phyloP scores from a whole-genome alignment of 768 basidiomycete species.

The Hypsizygus marmoreus region DNA sequence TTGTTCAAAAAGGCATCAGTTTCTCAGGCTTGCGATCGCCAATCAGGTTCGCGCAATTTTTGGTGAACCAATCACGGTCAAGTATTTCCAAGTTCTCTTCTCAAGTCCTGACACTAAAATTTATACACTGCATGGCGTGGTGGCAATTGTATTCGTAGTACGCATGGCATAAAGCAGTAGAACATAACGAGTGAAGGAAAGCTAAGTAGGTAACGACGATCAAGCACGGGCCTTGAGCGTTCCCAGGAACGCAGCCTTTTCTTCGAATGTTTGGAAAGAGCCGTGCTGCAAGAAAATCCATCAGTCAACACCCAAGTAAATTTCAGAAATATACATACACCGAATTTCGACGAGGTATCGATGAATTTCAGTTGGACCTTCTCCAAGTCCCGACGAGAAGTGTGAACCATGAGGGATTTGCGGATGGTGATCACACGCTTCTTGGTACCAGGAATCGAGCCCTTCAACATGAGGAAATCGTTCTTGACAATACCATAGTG shows the following conservation, averaged over 20 bases:
- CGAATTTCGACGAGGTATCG: conserved; percentile 97
- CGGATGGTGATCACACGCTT: conserved; percentile 98
- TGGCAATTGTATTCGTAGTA: conserved; percentile 18
- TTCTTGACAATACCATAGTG: conserved; percentile 99
- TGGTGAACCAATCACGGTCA: background rate
- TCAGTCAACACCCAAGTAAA: conserved; percentile 5
- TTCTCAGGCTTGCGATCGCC: conserved; percentile 18
- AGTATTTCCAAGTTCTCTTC: background rate
- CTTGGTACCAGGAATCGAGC: conserved; percentile 92
- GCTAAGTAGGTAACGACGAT: conserved; percentile 42
- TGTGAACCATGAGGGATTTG: conserved; percentile 96
- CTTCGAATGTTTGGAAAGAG: conserved; percentile 94
- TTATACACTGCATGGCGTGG: conserved; percentile 5
- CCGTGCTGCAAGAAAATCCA: conserved; percentile 65
- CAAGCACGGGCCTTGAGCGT: conserved; percentile 83
- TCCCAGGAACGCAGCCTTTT: conserved; percentile 94
- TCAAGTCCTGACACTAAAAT: background rate
- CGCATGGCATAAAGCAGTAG: conserved; percentile 40
- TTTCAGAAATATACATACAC: conserved; percentile 53
- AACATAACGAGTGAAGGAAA: conserved; percentile 37
- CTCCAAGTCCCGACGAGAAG: conserved; percentile 94
- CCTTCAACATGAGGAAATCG: conserved; percentile 97
- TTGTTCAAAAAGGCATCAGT: conserved; percentile 7
- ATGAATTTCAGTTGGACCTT: conserved; percentile 98
- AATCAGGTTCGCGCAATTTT: conserved; percentile 3